Evolutionary conservation across 768 basidiomycete species (phyloP).

Genomic region (Phlegmacium glaucopus): DNA sequence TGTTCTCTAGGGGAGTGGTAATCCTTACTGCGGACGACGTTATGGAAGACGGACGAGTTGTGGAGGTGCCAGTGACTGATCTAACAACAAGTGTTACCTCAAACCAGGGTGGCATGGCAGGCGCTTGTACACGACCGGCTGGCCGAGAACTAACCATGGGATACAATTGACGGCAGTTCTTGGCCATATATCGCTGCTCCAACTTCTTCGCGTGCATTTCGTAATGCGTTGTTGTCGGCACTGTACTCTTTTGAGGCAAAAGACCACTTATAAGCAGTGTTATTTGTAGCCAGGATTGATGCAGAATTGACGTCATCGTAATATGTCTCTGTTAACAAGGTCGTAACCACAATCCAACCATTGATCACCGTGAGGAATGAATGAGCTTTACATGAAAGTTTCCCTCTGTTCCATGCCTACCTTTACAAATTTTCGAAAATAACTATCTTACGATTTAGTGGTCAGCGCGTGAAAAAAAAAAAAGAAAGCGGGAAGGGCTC

Average conservation of each 20-base stretch:
- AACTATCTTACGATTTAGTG: slow-evolving; percentile 51
- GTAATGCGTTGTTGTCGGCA: slow-evolving; percentile 58
- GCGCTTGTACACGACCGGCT: slow-evolving; percentile 54
- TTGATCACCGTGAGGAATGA: too few species aligned
- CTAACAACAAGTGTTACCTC: slow-evolving; percentile 71
- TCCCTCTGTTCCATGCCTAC: slow-evolving; percentile 87
- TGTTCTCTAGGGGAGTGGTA: too few species aligned
- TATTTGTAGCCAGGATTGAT: slow-evolving; percentile 53
- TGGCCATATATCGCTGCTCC: slow-evolving; percentile 42
- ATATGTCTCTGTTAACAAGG: slow-evolving; percentile 29
- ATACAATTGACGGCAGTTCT: slow-evolving; percentile 9
- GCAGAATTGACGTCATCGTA: slow-evolving; percentile 59
- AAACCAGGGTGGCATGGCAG: slow-evolving; percentile 63
- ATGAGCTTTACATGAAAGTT: slow-evolving; percentile 54
- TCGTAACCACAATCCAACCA: too few species aligned
- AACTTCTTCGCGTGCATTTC: slow-evolving; percentile 57
- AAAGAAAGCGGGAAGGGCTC: slow-evolving; percentile 17
- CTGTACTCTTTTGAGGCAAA: slow-evolving; percentile 69
- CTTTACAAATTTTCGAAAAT: slow-evolving; percentile 93
- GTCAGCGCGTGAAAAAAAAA: slow-evolving; percentile 17
- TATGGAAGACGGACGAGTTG: too few species aligned
- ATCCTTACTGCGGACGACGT: too few species aligned
- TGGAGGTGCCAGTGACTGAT: too few species aligned
- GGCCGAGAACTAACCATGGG: slow-evolving; percentile 10
- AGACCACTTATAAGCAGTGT: slow-evolving; percentile 87